A percentile compares a stretch with the other conserved stretches of the same genome.
Conservation (phyloP, 2,329 filamentous ascomycete species). For the Colletotrichum limetticola region DNA sequence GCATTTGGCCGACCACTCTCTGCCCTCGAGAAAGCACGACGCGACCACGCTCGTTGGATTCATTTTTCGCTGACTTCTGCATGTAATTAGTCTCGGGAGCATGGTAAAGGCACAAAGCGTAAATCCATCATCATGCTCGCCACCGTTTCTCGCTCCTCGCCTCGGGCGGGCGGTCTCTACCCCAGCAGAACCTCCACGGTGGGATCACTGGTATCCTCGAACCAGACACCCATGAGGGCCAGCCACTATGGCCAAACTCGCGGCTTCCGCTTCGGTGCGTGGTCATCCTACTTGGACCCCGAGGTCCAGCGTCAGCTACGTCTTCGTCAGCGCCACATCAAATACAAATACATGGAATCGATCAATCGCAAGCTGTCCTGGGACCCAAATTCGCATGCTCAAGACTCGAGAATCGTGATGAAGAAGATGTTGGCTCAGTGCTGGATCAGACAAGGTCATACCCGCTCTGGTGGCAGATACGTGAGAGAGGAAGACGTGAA, state of each 20-base stretch:
- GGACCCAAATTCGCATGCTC: conserved; percentile 51
- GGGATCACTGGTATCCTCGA: conserved; percentile 14
- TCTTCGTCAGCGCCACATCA: conserved; percentile 54
- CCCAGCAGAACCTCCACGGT: conserved; percentile 27
- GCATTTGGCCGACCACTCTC: background rate
- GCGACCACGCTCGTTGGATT: background rate
- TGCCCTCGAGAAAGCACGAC: background rate
- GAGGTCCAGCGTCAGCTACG: conserved; percentile 55
- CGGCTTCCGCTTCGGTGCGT: conserved; percentile 59
- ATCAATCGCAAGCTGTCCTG: conserved; percentile 57
- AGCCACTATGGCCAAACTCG: conserved; percentile 53
- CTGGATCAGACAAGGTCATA: conserved; percentile 45
- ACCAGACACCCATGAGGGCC: conserved; percentile 21
- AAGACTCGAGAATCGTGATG: conserved; percentile 48
- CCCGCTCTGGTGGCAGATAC: conserved; percentile 43
- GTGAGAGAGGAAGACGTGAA: conserved; percentile 48
- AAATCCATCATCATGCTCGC: conserved; percentile 41
- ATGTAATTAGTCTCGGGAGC: background rate
- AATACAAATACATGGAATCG: conserved; percentile 58
- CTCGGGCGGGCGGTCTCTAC: conserved; percentile 42
- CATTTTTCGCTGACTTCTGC: background rate
- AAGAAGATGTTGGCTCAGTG: conserved; percentile 56
- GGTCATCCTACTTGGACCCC: conserved; percentile 55
- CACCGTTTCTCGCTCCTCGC: conserved; percentile 41
- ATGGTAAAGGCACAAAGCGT: conserved; percentile 18